A percentile compares a stretch with the other conserved stretches of the same genome.
Evolutionary conservation across 1,139 yeast species (phyloP).

Genomic region (Saccharomyces hybrid): DNA sequence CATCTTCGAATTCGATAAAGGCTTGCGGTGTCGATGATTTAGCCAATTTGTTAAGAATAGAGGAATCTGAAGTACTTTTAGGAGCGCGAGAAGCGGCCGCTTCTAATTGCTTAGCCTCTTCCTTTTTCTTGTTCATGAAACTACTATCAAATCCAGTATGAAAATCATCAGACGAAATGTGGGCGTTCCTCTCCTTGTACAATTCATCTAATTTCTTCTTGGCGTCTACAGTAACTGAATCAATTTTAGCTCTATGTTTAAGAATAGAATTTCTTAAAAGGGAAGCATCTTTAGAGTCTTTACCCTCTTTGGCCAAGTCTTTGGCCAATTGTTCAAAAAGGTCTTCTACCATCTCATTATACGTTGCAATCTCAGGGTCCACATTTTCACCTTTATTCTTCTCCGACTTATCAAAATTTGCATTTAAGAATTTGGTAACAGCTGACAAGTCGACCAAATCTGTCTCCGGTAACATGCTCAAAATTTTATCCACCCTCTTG

Average conservation of each 20-base stretch:
- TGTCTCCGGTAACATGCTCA: constrained; percentile 33
- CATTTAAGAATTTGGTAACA: constrained; percentile 40
- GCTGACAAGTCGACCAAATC: constrained; percentile 38
- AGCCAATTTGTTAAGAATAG: not conserved
- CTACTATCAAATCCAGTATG: constrained; percentile 93
- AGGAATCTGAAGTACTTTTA: not conserved
- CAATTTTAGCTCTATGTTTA: constrained; percentile 65
- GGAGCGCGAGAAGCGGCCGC: constrained; percentile 5
- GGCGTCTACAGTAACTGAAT: constrained; percentile 52
- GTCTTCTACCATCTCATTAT: constrained; percentile 89
- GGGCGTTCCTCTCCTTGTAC: constrained; percentile 59
- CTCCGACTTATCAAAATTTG: constrained; percentile 51
- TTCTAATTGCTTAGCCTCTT: constrained; percentile 16
- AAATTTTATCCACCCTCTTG: constrained; percentile 58
- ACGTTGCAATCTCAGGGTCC: constrained; percentile 63
- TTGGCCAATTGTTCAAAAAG: constrained; percentile 61
- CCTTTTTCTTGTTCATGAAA: constrained; percentile 52
- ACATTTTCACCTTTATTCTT: constrained; percentile 49
- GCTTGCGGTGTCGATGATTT: constrained; percentile 10
- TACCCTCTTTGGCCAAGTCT: constrained; percentile 48
- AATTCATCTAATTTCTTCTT: constrained; percentile 56
- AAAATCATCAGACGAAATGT: constrained; percentile 84
- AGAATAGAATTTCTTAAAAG: constrained; percentile 39
- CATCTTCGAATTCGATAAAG: constrained; percentile 31
- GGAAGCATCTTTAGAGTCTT: constrained; percentile 38